phyloP scores from a whole-genome alignment of 78 protist genomes.

The Dictyostelium citrinum region DNA sequence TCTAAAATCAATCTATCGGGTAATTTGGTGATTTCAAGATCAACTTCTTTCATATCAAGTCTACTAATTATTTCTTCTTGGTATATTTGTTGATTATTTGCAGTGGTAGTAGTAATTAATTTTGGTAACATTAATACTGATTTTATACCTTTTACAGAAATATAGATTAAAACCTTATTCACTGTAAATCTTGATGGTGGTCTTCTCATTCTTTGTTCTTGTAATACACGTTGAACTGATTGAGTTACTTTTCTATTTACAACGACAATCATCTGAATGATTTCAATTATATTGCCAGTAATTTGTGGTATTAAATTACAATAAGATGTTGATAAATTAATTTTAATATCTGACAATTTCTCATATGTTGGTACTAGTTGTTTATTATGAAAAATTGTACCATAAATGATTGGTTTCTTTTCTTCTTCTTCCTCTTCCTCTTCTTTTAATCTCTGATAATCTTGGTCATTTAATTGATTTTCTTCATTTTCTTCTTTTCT shows the following conservation, averaged over 20 bases:
- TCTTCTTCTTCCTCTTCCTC: background rate
- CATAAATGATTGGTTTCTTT: constrained; percentile 4
- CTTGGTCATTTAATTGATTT: background rate
- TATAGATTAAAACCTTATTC: background rate
- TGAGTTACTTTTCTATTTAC: constrained; percentile 49
- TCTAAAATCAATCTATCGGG: background rate
- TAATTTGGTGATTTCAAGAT: background rate
- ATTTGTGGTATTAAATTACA: constrained; percentile 40
- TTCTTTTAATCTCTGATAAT: background rate
- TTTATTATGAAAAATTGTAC: constrained; percentile 11
- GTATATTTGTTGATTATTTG: background rate
- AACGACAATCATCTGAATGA: constrained; percentile 49
- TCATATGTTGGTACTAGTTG: constrained; percentile 3
- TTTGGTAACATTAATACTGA: background rate
- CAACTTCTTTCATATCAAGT: constrained; percentile 24
- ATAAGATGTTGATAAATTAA: background rate
- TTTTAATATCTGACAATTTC: background rate
- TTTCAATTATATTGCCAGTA: constrained; percentile 53
- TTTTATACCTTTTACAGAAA: background rate
- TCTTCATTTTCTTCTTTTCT: background rate
- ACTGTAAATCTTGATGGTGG: background rate
- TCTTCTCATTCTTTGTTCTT: background rate
- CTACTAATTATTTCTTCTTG: background rate
- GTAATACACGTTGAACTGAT: background rate
- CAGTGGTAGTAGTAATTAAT: background rate